Evolutionary conservation across 2,329 filamentous ascomycete genomes (phyloP).

Genomic region (Aspergillus oerlinghausenensis): DNA sequence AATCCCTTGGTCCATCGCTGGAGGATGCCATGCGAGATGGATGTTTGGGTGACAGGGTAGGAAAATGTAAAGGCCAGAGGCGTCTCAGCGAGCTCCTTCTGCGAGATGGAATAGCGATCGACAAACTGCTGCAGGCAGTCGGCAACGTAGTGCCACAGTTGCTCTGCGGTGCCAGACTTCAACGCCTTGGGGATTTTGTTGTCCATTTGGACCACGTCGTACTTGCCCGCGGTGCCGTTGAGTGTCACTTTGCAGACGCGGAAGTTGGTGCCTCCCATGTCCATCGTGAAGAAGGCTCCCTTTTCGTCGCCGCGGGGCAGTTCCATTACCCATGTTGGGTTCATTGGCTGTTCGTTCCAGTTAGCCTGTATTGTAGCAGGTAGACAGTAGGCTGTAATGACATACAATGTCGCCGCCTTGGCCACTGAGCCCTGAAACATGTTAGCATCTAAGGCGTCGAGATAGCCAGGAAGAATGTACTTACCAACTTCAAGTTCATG

Average conservation of each 20-base stretch:
- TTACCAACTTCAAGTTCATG: slow-evolving; percentile 61
- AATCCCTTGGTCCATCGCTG: slow-evolving; percentile 93
- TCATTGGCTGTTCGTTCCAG: slow-evolving; percentile 67
- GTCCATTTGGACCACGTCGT: slow-evolving; percentile 81
- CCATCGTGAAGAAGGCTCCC: slow-evolving; percentile 74
- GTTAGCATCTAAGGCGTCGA: background rate
- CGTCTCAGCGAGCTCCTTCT: slow-evolving; percentile 41
- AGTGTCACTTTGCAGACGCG: slow-evolving; percentile 82
- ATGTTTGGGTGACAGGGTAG: slow-evolving; percentile 79
- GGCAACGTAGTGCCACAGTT: slow-evolving; percentile 83
- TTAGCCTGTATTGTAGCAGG: slow-evolving; percentile 11
- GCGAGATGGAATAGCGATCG: slow-evolving; percentile 61
- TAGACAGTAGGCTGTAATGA: background rate
- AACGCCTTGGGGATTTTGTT: slow-evolving; percentile 80
- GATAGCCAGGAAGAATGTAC: too few species aligned
- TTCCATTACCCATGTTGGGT: slow-evolving; percentile 83
- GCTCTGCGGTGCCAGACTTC: slow-evolving; percentile 70
- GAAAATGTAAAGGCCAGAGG: slow-evolving; percentile 86
- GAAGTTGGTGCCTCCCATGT: slow-evolving; percentile 88
- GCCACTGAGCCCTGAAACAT: background rate
- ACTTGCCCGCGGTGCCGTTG: slow-evolving; percentile 71
- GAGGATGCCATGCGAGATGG: slow-evolving; percentile 77
- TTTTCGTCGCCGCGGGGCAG: slow-evolving; percentile 75
- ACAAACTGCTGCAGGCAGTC: slow-evolving; percentile 78
- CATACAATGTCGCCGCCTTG: background rate